Percentiles rank a stretch among this genome's conserved stretches.
Conservation (phyloP, 179 eudicot genomes). For the Heliamphora pulchella region DNA sequence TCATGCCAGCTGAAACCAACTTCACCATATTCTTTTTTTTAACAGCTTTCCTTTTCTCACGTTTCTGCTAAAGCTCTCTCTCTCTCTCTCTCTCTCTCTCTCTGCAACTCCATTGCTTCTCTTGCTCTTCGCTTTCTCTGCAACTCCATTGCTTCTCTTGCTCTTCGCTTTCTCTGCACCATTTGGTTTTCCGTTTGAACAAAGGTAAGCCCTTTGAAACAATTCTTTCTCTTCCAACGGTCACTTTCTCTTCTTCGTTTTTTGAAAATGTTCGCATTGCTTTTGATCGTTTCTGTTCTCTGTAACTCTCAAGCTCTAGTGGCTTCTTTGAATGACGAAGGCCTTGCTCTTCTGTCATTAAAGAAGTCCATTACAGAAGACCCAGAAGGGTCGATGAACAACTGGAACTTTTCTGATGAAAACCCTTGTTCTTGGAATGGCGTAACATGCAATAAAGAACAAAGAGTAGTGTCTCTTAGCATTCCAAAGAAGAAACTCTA, state of each 20-base stretch:
- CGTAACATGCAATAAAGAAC: conserved; percentile 67
- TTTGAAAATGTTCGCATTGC: conserved; percentile 28
- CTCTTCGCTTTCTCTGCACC: conserved; percentile 15
- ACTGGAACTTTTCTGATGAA: conserved; percentile 69
- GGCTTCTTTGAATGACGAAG: conserved; percentile 60
- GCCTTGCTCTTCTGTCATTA: conserved; percentile 57
- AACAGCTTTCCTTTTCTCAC: conserved; percentile 20
- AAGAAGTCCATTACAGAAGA: conserved; percentile 57
- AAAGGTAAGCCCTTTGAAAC: conserved; percentile 20
- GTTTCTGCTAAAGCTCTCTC: conserved; percentile 14
- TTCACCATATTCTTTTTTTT: conserved; percentile 31
- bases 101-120: conserved; percentile 9
- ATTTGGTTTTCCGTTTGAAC: conserved; percentile 10
- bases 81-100: conserved; percentile 17
- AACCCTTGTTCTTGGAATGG: conserved; percentile 98
- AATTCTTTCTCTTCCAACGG: conserved; percentile 21
- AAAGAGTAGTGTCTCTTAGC: conserved; percentile 66
- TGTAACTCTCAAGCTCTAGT: conserved; percentile 25
- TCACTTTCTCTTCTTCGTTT: conserved; percentile 11
- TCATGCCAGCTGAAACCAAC: conserved; percentile 26
- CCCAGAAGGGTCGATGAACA: conserved; percentile 63
- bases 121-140: conserved; percentile 18
- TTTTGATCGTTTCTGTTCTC: conserved; percentile 29
- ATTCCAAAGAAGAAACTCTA: conserved; percentile 73
- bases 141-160: conserved; percentile 13